Evolutionary conservation across 2,329 filamentous ascomycete species (phyloP).

Genomic region (Xylariaceae sp.): DNA sequence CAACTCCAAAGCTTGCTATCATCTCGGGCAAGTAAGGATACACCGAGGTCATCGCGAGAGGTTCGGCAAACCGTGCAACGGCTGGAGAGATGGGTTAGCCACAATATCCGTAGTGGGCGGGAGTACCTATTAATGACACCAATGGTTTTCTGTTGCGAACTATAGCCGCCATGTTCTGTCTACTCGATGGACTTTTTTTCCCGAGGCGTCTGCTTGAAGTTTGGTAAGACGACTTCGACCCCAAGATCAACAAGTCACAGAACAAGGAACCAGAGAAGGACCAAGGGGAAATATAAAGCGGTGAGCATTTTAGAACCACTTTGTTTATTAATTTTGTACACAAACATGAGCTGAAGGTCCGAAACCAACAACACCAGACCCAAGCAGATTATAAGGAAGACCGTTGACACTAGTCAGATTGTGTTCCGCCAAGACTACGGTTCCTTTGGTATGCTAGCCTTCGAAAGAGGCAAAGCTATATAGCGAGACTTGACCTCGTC

Average conservation of each 20-base stretch:
- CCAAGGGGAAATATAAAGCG: background rate
- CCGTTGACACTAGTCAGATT: constrained; percentile 16
- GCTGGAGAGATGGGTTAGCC: constrained; percentile 57
- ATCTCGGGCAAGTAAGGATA: constrained; percentile 79
- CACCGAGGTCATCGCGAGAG: constrained; percentile 73
- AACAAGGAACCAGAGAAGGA: constrained; percentile 13
- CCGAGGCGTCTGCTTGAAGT: constrained; percentile 25
- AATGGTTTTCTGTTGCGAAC: background rate
- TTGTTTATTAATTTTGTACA: background rate
- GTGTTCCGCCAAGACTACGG: background rate
- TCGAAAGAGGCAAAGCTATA: background rate
- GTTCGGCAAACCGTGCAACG: constrained; percentile 80
- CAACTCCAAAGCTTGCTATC: constrained; percentile 79
- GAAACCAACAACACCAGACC: constrained; percentile 2
- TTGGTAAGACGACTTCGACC: constrained; percentile 35
- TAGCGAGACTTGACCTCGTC: no score
- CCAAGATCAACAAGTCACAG: constrained; percentile 37
- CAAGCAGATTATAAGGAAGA: background rate
- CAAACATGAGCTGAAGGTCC: background rate
- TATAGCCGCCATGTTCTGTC: background rate
- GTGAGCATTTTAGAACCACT: background rate
- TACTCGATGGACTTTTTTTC: constrained; percentile 17
- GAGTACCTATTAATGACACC: constrained; percentile 33
- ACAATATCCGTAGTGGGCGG: constrained; percentile 28
- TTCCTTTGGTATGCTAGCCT: background rate